Conservation (phyloP, 148 eudicot species). For the Rhododendron williamsianum region DNA sequence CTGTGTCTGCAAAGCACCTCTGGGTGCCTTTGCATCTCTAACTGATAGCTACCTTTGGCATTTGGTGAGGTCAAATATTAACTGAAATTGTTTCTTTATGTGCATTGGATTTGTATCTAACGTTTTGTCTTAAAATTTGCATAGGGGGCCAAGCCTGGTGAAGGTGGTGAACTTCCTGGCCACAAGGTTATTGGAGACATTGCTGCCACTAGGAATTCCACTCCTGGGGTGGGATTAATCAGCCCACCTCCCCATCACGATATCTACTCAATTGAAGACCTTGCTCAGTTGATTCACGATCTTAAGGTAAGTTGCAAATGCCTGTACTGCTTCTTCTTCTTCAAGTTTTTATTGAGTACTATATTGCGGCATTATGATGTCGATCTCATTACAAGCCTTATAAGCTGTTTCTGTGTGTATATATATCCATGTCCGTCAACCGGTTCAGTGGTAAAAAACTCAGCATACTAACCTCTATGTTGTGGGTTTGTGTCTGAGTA, state of each 20-base stretch:
- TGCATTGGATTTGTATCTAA: conserved; percentile 8
- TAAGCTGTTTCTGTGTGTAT: not conserved
- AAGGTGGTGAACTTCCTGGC: conserved; percentile 99
- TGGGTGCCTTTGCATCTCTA: conserved; percentile 68
- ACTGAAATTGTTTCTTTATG: conserved; percentile 5
- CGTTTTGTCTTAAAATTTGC: conserved; percentile 2
- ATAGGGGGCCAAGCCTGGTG: conserved; percentile 99
- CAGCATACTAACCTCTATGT: not conserved
- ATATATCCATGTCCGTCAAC: not conserved
- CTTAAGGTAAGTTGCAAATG: conserved; percentile 70
- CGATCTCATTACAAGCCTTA: conserved; percentile 6
- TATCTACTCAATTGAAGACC: conserved; percentile 96
- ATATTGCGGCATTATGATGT: not conserved
- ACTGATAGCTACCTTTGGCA: conserved; percentile 61
- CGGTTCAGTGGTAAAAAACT: not conserved
- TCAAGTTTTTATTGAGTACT: not conserved
- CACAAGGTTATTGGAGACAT: conserved; percentile 98
- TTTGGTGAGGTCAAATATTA: conserved; percentile 64
- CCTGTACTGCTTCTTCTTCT: not conserved
- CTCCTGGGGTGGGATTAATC: conserved; percentile 97
- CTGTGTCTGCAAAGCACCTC: conserved; percentile 57
- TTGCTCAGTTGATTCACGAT: conserved; percentile 94
- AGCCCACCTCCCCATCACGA: conserved; percentile 99
- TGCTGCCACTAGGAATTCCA: conserved; percentile 90
- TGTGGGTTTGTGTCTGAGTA: not conserved